Evolutionary conservation across 768 basidiomycete species (phyloP), one percentile per base, ranked within the genome.

Genomic region (Sporobolomyces pararoseus): DNA sequence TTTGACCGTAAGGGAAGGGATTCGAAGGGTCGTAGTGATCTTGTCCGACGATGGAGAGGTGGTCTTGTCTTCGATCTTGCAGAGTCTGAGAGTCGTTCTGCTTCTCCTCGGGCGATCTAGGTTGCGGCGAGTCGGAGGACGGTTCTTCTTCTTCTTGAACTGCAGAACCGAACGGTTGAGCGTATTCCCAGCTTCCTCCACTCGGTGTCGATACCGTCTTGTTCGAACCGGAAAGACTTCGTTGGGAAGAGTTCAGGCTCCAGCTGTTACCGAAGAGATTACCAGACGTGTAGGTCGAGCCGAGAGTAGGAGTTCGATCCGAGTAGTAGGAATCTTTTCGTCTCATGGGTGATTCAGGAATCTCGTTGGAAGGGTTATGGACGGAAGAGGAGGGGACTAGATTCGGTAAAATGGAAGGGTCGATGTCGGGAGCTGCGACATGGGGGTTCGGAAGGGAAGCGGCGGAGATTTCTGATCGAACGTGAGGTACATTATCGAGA

Each of bases 271-370:
- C 6, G 51, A 69, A 69, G n/a, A 63, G 63, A 44, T 69, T 64
- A 27, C 25, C 32, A 7, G 44, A 29, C 19, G 21, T 19, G 37
- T 9, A 32, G 13, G 57, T 19, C 7, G 57, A 37, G 0, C 68
- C 68, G 63, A 69, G 54, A 39, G 68, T 69, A n/a, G 68, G 68
- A 2, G 68, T 69, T 2, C 50, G 55, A 14, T 69, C 68, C 6
- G 68, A 64, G 63, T 64, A 46, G 31, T 60, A 60, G 27, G 68
- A 69, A 14, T 59, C 68, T 42, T 53, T 59, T 32, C 68, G 54
- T 23, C 63, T 52, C 39, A 60, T 35, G 25, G 35, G 50, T 25
- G 61, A 35, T 2, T 32, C 37, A 39, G 63, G 63, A 14, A 27
- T 19, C 7, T 46, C 52, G 4, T 39, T 39, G n/a, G 52, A 39